phyloP scores from a whole-genome alignment of 108 stramenopile species.

The Fistulifera solaris region DNA sequence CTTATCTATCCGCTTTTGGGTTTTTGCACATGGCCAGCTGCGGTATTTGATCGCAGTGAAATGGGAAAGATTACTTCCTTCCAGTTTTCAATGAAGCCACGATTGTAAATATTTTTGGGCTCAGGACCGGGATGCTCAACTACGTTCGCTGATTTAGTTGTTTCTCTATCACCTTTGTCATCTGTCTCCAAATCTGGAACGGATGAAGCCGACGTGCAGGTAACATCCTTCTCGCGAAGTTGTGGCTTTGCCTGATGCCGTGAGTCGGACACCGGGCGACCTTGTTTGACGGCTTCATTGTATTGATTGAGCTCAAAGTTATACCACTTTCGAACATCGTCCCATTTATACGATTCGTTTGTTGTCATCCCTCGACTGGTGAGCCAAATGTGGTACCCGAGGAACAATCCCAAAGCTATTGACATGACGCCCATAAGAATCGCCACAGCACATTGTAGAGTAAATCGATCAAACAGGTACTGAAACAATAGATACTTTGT shows the following conservation, averaged over 20 bases:
- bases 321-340: constrained; percentile 54
- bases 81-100: constrained; percentile 65
- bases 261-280: constrained; percentile 1
- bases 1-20: background rate
- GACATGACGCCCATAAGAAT: constrained; percentile 52
- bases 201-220: background rate
- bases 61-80: constrained; percentile 64
- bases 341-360: constrained; percentile 85
- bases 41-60: constrained; percentile 45
- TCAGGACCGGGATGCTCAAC: constrained; percentile 65
- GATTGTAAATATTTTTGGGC: constrained; percentile 63
- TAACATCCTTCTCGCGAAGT: constrained; percentile 8
- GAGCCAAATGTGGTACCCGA: constrained; percentile 49
- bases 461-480: constrained; percentile 45
- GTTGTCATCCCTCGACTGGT: constrained; percentile 64
- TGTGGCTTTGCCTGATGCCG: constrained; percentile 6
- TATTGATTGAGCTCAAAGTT: constrained; percentile 41
- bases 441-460: constrained; percentile 20
- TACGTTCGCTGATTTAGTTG: constrained; percentile 11
- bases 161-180: too few species aligned
- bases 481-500: constrained; percentile 41
- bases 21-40: constrained; percentile 9
- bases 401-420: constrained; percentile 42
- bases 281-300: constrained; percentile 45
- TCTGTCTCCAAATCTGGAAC: background rate